Percentiles rank a stretch among this genome's conserved stretches.
Evolutionary conservation across 164 flowering plant genomes (phyloP).

Genomic region (Houttuynia cordata): DNA sequence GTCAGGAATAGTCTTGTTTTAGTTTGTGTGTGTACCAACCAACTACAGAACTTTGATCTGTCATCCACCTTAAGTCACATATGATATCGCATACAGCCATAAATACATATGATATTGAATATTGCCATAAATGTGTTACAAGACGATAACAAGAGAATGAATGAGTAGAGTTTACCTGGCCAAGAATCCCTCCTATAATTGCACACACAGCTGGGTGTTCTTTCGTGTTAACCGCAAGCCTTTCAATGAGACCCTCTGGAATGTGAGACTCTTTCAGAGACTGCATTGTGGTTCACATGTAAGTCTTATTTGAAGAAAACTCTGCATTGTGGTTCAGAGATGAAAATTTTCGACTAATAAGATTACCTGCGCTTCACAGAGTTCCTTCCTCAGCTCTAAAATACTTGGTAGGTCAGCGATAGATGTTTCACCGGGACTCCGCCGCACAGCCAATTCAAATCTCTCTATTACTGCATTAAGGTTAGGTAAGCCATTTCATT

Average conservation of each 20-base stretch:
- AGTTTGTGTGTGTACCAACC: too few species aligned
- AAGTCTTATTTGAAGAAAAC: too few species aligned
- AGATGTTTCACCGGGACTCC: constrained; percentile 52
- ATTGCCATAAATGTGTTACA: too few species aligned
- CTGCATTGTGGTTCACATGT: constrained; percentile 21
- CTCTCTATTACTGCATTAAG: constrained; percentile 54
- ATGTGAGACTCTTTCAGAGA: constrained; percentile 52
- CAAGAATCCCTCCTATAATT: constrained; percentile 79
- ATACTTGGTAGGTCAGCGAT: constrained; percentile 51
- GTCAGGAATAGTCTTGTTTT: too few species aligned
- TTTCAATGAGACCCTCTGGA: constrained; percentile 60
- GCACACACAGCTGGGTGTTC: constrained; percentile 98
- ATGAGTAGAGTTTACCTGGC: constrained; percentile 48
- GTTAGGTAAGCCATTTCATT: background rate
- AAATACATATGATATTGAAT: too few species aligned
- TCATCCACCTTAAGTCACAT: too few species aligned
- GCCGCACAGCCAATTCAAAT: constrained; percentile 60
- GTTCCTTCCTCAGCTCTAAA: constrained; percentile 55
- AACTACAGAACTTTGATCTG: too few species aligned
- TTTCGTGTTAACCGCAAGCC: constrained; percentile 34
- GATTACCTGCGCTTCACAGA: constrained; percentile 59
- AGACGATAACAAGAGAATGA: too few species aligned
- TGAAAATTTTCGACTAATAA: background rate
- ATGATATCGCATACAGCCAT: too few species aligned
- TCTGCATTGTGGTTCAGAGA: too few species aligned